Evolutionary conservation across 2,329 filamentous ascomycete species (phyloP), one percentile per base, ranked within the genome.

Genomic region (Fusarium abutilonis): DNA sequence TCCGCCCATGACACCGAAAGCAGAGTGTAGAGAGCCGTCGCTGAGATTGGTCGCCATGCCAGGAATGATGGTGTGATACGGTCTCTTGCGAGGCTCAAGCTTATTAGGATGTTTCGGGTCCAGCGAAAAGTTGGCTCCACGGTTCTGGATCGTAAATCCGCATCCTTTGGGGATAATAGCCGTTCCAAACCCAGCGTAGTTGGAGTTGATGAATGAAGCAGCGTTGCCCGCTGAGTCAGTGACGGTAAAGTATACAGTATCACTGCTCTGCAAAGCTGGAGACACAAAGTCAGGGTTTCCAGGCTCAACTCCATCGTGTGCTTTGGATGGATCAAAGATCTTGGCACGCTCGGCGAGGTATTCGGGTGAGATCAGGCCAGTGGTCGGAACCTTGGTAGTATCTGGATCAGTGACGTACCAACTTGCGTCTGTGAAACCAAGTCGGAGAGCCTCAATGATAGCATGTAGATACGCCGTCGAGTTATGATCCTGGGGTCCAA

Each of bases 41-140:
- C 79, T 78, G 15, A 86, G 74, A 67, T 95, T 92, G 0, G 95
- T 98, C 15, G 94, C 87, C 75, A 98, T 84, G 0, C 91, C 94
- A 0, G 95, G 94, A 70, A 99, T 99, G 75, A 99, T 98, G 50
- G 95, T 99, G 76, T 98, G 95, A 77, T 98, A 99, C 0, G 95
- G 95, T 41, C 95, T 79, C 80, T 98, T 98, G 31, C 88, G 81
- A 0, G 93, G 91, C 8, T 86, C 91, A 13, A 96, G 81, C 17
- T 82, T 83, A 72, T 98, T 98, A 1, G 93, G 92, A 72, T 97
- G 93, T 1, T 79, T 79, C 0, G 82, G 74, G 21, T 84, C 78
- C 1, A 99, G 83, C 1, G 83, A 86, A 77, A 99, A 98, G 74
- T 94, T 95, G 35, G 89, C 88, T 8, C 91, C 95, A 3, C 95